A percentile compares a stretch with the other conserved stretches of the same genome.
Conservation (phyloP, 176 grass and related monocot genomes). For the barley (Hordeum vulgare) region DNA sequence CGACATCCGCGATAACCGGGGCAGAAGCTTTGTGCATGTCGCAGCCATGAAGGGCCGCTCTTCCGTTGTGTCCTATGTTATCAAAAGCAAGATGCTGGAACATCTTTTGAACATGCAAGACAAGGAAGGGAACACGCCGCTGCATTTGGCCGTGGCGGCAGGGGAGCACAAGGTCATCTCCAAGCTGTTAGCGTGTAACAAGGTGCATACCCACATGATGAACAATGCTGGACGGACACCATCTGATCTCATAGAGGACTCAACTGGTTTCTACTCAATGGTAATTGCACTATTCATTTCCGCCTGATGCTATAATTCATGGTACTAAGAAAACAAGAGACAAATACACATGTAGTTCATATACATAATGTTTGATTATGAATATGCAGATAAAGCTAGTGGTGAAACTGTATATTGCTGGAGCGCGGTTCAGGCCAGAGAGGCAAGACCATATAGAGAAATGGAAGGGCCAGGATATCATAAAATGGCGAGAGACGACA, state of each 20-base stretch:
- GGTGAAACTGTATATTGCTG: conserved; percentile 9
- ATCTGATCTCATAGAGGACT: conserved; percentile 6
- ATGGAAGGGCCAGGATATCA: conserved; percentile 29
- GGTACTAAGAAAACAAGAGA: background rate
- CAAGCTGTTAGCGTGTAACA: background rate
- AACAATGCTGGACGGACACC: conserved; percentile 38
- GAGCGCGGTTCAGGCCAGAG: conserved; percentile 28
- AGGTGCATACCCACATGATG: conserved; percentile 19
- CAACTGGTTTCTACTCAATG: conserved; percentile 34
- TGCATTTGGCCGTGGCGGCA: conserved; percentile 30
- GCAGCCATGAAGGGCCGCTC: conserved; percentile 2
- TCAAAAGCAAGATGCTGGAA: background rate
- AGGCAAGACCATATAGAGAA: conserved; percentile 43
- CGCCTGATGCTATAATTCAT: background rate
- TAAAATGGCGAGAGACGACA: conserved; percentile 35
- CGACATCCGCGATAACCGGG: conserved; percentile 18
- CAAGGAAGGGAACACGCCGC: conserved; percentile 29
- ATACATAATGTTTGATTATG: background rate
- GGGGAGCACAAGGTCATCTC: background rate
- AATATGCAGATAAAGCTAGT: conserved; percentile 14
- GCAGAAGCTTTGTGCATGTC: conserved; percentile 35
- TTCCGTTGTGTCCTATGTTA: background rate
- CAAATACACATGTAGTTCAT: background rate
- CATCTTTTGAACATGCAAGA: conserved; percentile 32
- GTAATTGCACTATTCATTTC: background rate